A percentile compares a stretch with the other conserved stretches of the same genome.
phyloP scores from a whole-genome alignment of 441 rosid species.

The Raphanus hybrid region DNA sequence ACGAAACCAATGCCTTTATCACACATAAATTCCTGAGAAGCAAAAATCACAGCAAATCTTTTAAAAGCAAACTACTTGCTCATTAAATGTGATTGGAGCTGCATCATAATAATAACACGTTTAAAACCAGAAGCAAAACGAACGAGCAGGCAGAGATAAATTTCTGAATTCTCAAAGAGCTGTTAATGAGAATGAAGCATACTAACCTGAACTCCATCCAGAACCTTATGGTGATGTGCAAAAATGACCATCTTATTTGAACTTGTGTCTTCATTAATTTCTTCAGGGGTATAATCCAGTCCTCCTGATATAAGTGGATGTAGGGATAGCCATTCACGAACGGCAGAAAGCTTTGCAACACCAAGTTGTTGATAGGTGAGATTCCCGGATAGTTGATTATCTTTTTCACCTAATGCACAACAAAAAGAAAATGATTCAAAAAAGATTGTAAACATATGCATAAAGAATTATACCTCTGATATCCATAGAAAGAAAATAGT shows the following conservation, averaged over 20 bases:
- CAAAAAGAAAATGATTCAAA: slow-evolving; percentile 7
- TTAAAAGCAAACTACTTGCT: slow-evolving; percentile 16
- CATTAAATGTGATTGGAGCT: slow-evolving; percentile 19
- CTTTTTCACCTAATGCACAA: slow-evolving; percentile 53
- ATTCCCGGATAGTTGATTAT: slow-evolving; percentile 43
- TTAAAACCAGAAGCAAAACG: slow-evolving; percentile 12
- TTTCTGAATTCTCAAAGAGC: neutral
- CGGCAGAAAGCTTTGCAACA: slow-evolving; percentile 85
- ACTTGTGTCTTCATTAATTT: slow-evolving; percentile 50
- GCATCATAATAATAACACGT: slow-evolving; percentile 26
- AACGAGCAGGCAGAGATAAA: slow-evolving; percentile 8
- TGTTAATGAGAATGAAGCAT: slow-evolving; percentile 22
- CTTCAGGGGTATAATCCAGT: slow-evolving; percentile 54
- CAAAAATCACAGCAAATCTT: slow-evolving; percentile 26
- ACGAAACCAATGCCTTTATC: slow-evolving; percentile 84
- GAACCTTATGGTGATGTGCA: slow-evolving; percentile 97
- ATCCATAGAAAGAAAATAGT: slow-evolving; percentile 23
- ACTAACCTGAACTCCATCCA: slow-evolving; percentile 89
- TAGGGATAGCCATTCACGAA: slow-evolving; percentile 87
- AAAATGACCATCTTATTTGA: slow-evolving; percentile 85
- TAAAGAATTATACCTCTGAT: slow-evolving; percentile 11
- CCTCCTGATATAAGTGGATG: slow-evolving; percentile 68
- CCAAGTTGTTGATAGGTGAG: slow-evolving; percentile 92
- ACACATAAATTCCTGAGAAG: slow-evolving; percentile 73
- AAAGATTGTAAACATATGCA: slow-evolving; percentile 2